Evolutionary conservation across 306 rosid genomes (phyloP).

Genomic region (Urtica urens): DNA sequence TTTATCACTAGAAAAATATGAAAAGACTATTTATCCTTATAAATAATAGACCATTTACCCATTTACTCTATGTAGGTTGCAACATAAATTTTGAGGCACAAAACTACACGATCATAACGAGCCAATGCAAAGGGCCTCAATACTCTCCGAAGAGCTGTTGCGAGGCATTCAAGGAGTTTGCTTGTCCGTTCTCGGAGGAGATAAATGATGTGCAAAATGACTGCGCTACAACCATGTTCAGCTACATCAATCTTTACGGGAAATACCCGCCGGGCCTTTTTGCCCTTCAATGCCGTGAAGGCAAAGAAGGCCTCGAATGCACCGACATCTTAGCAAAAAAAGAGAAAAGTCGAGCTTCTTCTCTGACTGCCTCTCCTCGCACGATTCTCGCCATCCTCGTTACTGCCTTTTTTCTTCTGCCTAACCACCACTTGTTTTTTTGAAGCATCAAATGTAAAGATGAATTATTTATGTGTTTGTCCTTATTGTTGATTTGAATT

Average conservation of each 20-base stretch:
- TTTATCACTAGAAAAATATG: no score
- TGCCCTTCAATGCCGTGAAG: slow-evolving; percentile 61
- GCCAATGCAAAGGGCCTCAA: slow-evolving; percentile 83
- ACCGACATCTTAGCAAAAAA: not conserved
- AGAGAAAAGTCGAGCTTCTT: slow-evolving; percentile 2
- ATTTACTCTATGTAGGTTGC: no score
- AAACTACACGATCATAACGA: slow-evolving; percentile 75
- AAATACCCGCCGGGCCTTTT: slow-evolving; percentile 87
- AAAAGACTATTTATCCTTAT: no score
- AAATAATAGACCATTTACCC: no score
- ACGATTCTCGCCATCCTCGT: slow-evolving; percentile 8
- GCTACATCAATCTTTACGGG: slow-evolving; percentile 79
- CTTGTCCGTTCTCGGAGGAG: slow-evolving; percentile 41
- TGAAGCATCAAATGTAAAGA: no score
- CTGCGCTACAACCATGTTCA: slow-evolving; percentile 69
- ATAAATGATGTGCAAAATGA: slow-evolving; percentile 37
- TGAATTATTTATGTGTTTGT: slow-evolving; percentile 1
- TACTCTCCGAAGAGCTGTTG: slow-evolving; percentile 60
- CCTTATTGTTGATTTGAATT: slow-evolving; percentile 14
- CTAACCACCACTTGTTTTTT: no score
- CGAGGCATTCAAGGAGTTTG: slow-evolving; percentile 65
- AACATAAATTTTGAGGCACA: slow-evolving; percentile 42
- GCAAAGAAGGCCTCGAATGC: slow-evolving; percentile 53
- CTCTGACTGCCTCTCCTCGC: slow-evolving; percentile 14
- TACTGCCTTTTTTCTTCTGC: no score